Conservation (phyloP, 2,329 filamentous ascomycete genomes). For the Aspergillus quadrilineatus region DNA sequence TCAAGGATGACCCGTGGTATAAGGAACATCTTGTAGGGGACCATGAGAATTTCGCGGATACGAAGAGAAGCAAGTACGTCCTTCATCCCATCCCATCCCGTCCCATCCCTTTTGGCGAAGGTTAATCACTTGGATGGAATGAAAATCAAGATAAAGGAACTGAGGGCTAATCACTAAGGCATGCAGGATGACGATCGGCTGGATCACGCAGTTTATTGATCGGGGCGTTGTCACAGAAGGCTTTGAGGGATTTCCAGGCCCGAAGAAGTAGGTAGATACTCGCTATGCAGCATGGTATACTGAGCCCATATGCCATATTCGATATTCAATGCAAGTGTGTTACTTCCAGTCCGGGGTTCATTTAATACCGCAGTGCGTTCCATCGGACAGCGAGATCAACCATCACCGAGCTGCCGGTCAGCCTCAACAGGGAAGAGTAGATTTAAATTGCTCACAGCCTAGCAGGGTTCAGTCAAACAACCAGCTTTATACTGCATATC, state of each 20-base stretch:
- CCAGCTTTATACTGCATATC: neutral
- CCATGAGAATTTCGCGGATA: conserved; percentile 54
- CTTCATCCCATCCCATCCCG: neutral
- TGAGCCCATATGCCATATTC: neutral
- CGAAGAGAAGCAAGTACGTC: conserved; percentile 38
- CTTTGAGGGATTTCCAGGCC: conserved; percentile 7
- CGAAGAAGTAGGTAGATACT: neutral
- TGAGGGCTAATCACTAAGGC: neutral
- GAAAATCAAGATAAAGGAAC: neutral
- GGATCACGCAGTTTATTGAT: conserved; percentile 45
- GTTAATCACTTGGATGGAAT: neutral
- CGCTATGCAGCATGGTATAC: neutral
- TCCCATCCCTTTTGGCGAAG: no score
- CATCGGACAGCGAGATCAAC: neutral
- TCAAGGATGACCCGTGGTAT: conserved; percentile 53
- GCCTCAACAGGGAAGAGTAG: neutral
- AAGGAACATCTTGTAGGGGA: conserved; percentile 47
- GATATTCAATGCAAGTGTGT: neutral
- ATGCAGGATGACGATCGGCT: conserved; percentile 49
- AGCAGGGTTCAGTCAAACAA: neutral
- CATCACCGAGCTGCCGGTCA: neutral
- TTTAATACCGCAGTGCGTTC: neutral
- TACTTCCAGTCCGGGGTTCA: neutral
- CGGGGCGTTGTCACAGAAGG: conserved; percentile 36
- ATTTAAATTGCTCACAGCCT: neutral